phyloP scores from a whole-genome alignment of 345 rosid genomes.

The Citrus inodora region DNA sequence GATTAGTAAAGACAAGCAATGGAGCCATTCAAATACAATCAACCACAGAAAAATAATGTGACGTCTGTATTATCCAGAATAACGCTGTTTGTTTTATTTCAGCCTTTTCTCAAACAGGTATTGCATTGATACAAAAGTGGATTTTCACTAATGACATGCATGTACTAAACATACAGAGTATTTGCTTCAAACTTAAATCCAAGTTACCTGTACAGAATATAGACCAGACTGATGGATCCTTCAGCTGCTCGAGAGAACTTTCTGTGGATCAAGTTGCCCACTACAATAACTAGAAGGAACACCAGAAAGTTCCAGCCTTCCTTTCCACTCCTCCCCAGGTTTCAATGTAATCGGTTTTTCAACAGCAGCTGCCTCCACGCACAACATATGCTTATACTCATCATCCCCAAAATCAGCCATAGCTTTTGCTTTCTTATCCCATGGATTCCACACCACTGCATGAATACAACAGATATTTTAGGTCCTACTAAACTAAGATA shows the following conservation, averaged over 20 bases:
- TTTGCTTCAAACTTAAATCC: slow-evolving; percentile 10
- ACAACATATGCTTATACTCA: slow-evolving; percentile 91
- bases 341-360: slow-evolving; percentile 80
- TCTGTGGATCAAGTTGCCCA: slow-evolving; percentile 94
- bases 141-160: neutral
- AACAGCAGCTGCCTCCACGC: slow-evolving; percentile 85
- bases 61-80: neutral
- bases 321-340: slow-evolving; percentile 97
- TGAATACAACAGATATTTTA: neutral
- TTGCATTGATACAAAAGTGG: neutral
- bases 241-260: slow-evolving; percentile 57
- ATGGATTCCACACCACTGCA: slow-evolving; percentile 97
- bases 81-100: neutral
- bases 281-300: slow-evolving; percentile 96
- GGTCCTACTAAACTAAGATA: neutral
- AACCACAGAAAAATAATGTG: neutral
- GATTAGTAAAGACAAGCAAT: neutral
- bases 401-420: slow-evolving; percentile 92
- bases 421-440: slow-evolving; percentile 91
- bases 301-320: slow-evolving; percentile 82
- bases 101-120: neutral
- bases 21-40: neutral
- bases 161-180: neutral
- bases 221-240: slow-evolving; percentile 10
- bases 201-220: slow-evolving; percentile 37